Evolutionary conservation across 2,329 filamentous ascomycete species (phyloP), one percentile per base, ranked within the genome.

Genomic region (Leptographium galeiforme): DNA sequence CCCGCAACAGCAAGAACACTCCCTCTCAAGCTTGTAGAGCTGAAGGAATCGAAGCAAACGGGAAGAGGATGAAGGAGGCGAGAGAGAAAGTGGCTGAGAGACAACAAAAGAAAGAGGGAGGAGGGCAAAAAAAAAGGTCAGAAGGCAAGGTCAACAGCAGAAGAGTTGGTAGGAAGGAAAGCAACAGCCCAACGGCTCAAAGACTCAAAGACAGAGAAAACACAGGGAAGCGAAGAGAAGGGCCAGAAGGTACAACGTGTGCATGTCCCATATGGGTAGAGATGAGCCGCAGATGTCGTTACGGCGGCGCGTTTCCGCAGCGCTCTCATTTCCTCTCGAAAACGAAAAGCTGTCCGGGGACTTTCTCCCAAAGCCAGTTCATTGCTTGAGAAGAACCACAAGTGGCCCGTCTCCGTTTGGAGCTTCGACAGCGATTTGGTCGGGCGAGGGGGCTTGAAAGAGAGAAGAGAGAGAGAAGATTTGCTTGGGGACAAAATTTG

Each of bases 371-470:
- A 96, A 96, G 90, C 90, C 67, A 41, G 36, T 25, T n/a, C 16
- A 63, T 59, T 61, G 64, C 58, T 50, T 57, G 61, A 65, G 63
- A 66, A 59, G 64, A 67, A 66, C 41, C 44, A 33, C 25, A 4
- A 71, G 63, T 63, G 62, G 67, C 64, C 63, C 63, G 66, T 79
- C 76, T 86, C 88, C 85, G 88, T 95, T 74, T 85, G 87, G 89
- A 89, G 90, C 91, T 96, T 95, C 85, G 89, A 95, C 83, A 85
- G 90, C 91, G 91, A 96, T 95, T 89, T 89, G 89, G 57, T 96
- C 82, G 89, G 90, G 79, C 90, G 90, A 95, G 89, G 82, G 84
- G 82, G 81, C 80, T 73, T 72, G 67, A 64, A 67, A 65, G 61
- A 62, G 62, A 64, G 58, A 54, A 60, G 61, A 58, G 63, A 45